Evolutionary conservation across 176 grass and related monocot species (phyloP), one percentile per base, ranked within the genome.

Genomic region (Eleusine coracana): DNA sequence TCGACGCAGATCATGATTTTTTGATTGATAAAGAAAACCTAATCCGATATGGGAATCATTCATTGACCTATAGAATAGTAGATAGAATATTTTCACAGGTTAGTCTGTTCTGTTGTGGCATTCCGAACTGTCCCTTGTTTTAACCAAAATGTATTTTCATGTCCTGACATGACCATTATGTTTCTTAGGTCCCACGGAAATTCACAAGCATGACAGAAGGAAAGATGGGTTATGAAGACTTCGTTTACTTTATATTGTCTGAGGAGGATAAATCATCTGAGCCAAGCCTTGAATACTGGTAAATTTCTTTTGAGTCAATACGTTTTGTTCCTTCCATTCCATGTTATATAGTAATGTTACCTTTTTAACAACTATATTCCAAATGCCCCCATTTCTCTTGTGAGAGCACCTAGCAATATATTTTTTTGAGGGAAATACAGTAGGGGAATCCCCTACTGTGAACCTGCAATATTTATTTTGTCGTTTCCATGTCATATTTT

Each of bases 171-270:
- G 31, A 12, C 58, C 65, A 13, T 64, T 58, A 6, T 77, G 39
- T 56, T 62, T 70, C 63, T 65, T 91, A 99, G 97, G 76, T 89
- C 44, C 97, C 97, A 78, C 89, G 97, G 42, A 99, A 99, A 85
- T 99, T 99, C 73, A 96, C 83, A 79, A 99, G 97, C 89, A 89
- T 88, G 64, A 90, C 80, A 40, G 93, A 96, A 89, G 93, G 93
- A 46, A 99, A 99, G 83, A 99, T 99, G 97, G 86, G 97, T 71
- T 99, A 99, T 80, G 97, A 99, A 90, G 97, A 99, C 87, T 99
- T 96, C 71, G 97, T 99, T 66, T 96, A 99, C 86, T 99, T 99
- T 79, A 99, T 99, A 77, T 88, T 99, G 80, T 90, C 97, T 28
- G 97, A 99, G 85, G 97, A 99, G 87, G 91, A 99, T 69, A 99